Percentiles rank a stretch among this genome's conserved stretches.
phyloP scores from a whole-genome alignment of 768 basidiomycete species.

The Guyanaporus albipodus region DNA sequence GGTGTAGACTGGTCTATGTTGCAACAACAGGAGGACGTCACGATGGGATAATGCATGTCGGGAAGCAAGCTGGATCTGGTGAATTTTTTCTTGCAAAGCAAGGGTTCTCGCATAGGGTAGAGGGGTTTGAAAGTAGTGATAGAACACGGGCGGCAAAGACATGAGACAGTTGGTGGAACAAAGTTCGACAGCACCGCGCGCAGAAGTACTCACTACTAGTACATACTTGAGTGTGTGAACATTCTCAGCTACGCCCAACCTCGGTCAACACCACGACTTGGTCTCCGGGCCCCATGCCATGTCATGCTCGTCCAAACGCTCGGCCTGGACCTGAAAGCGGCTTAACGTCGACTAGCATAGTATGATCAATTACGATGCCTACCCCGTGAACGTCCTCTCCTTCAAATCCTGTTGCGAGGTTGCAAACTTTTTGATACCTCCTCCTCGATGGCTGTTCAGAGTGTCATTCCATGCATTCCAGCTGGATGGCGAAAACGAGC shows the following conservation, averaged over 20 bases:
- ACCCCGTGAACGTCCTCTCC: slow-evolving; percentile 21
- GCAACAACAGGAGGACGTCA: slow-evolving; percentile 72
- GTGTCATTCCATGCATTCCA: not conserved
- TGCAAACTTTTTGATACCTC: slow-evolving; percentile 7
- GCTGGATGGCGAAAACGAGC: not conserved
- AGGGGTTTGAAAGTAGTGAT: slow-evolving; percentile 74
- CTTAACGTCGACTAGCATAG: not conserved
- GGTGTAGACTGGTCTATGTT: slow-evolving; percentile 95
- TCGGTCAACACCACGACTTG: too few relatives aligned
- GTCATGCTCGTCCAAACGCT: slow-evolving; percentile 26
- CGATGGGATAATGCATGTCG: slow-evolving; percentile 45
- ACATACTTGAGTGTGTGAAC: not conserved
- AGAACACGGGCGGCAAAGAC: slow-evolving; percentile 60
- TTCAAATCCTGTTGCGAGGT: slow-evolving; percentile 17
- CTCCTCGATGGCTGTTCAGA: slow-evolving; percentile 14
- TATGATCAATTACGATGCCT: not conserved
- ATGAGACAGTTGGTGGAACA: slow-evolving; percentile 4
- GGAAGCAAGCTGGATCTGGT: slow-evolving; percentile 57
- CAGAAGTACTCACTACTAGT: too few relatives aligned
- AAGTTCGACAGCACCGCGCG: too few relatives aligned
- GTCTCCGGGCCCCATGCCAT: slow-evolving; percentile 24
- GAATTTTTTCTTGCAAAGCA: slow-evolving; percentile 65
- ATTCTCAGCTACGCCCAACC: too few relatives aligned
- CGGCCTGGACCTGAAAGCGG: slow-evolving; percentile 16
- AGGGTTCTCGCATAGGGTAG: slow-evolving; percentile 71